Base-by-base conservation (phyloP, 495 filamentous ascomycete genomes). In the Stereocaulon alpinum region DNA sequence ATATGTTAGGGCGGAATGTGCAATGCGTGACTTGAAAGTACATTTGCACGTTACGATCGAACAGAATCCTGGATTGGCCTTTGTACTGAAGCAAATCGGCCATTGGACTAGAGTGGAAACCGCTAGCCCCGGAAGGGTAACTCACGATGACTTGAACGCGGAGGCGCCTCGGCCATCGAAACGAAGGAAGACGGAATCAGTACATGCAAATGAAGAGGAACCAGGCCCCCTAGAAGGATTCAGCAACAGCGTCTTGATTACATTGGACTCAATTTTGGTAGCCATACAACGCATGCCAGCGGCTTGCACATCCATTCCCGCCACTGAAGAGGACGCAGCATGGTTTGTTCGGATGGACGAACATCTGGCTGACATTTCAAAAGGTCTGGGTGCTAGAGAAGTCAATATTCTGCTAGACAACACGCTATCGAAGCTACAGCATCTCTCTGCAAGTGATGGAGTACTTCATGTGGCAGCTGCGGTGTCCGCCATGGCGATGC, bases 231-330 rank as follows among this genome's bases (percentile, higher is more conserved):
- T 76, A 14, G 59, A 70, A 29, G 65, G 69, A 2, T 77, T 87
- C n/a, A 82, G 85, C 44, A 61, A 75, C 22, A 77, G 72, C 4
- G 68, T 89, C n/a, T 76, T 84, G 11, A 78, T 69, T 4, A 69
- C 81, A 20, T 78, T 78, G 34, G 83, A 88, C 70, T 80, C 80
- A 51, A 80, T 90, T 44, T 80, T 92, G 6, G 82, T 90, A 44
- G 83, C 85, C 27, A 74, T 91, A 14, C 88, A 95, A 61, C 79
- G 83, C 61, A 77, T 89, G 65, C 81, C 82, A 53, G 81, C 80
- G 53, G 62, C 68, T 1, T 65, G 69, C 15, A 53, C 64, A 32
- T 63, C 61, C 1, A 71, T 82, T 2, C 80, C 86, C 9, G 60
- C 69, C 18, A 80, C 80, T 2, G 69, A 77, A 22, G 81, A 85